A percentile compares a stretch with the other conserved stretches of the same genome.
phyloP scores from a whole-genome alignment of 148 eudicot genomes.

The Rhododendron mucronatum region DNA sequence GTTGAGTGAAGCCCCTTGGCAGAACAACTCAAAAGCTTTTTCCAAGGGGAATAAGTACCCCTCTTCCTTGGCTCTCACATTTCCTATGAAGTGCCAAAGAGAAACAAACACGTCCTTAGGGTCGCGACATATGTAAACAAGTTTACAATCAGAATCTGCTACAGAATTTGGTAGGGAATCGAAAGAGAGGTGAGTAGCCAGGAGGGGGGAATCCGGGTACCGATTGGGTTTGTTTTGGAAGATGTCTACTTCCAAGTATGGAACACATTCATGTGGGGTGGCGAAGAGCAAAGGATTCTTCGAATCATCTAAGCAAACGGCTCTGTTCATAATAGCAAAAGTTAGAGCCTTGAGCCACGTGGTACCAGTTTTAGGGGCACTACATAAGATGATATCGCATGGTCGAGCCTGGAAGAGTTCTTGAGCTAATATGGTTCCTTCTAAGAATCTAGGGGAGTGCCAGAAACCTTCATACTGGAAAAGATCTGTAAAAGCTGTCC shows the following conservation, averaged over 20 bases:
- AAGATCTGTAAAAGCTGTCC: slow-evolving; percentile 17
- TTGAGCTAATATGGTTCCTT: slow-evolving; percentile 14
- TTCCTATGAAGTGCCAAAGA: slow-evolving; percentile 8
- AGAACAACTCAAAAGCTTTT: slow-evolving; percentile 20
- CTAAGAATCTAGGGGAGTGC: slow-evolving; percentile 12
- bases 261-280: slow-evolving; percentile 15
- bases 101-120: slow-evolving; percentile 16
- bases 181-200: neutral
- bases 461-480: slow-evolving; percentile 16
- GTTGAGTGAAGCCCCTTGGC: slow-evolving; percentile 1
- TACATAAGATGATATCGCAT: slow-evolving; percentile 11
- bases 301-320: neutral
- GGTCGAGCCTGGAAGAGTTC: slow-evolving; percentile 4
- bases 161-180: slow-evolving; percentile 5
- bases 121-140: slow-evolving; percentile 22
- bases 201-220: neutral
- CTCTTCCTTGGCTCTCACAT: slow-evolving; percentile 1
- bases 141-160: neutral
- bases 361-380: slow-evolving; percentile 15
- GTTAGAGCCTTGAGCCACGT: slow-evolving; percentile 18
- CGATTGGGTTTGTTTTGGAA: neutral
- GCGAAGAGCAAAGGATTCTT: slow-evolving; percentile 3
- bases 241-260: slow-evolving; percentile 11
- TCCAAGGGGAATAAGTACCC: neutral
- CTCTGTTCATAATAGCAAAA: slow-evolving; percentile 12